phyloP scores from a whole-genome alignment of 2,329 filamentous ascomycete genomes.

The Beauveria bassiana region DNA sequence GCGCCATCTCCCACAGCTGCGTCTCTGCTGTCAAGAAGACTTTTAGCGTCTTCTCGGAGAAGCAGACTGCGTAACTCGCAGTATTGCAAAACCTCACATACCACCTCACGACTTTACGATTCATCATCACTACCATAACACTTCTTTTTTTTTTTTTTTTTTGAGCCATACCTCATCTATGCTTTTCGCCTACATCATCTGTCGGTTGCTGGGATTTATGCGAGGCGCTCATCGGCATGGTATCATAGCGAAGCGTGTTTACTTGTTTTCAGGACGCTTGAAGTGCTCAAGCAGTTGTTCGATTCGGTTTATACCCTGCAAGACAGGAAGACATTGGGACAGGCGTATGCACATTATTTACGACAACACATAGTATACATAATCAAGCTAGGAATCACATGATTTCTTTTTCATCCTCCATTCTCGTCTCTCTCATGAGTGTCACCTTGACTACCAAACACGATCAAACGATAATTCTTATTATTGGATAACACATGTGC shows the following conservation, averaged over 20 bases:
- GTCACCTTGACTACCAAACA: background rate
- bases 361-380: background rate
- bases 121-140: background rate
- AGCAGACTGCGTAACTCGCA: background rate
- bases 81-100: background rate
- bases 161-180: background rate
- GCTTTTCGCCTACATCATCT: background rate
- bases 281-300: conserved; percentile 2
- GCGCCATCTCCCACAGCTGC: conserved; percentile 8
- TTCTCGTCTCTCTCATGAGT: background rate
- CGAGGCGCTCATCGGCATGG: background rate
- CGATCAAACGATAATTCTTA: background rate
- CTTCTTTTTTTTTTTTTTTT: background rate
- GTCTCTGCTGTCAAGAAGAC: conserved; percentile 12
- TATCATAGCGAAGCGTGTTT: conserved; percentile 7
- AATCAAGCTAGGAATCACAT: background rate
- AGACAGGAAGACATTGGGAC: background rate
- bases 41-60: conserved; percentile 5
- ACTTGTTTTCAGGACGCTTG: background rate
- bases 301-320: conserved; percentile 1
- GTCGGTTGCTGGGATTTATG: background rate
- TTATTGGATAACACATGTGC: background rate
- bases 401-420: background rate
- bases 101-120: background rate
- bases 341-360: background rate